phyloP scores from a whole-genome alignment of 2,329 filamentous ascomycete genomes.

The Incumbomyces delicatus region DNA sequence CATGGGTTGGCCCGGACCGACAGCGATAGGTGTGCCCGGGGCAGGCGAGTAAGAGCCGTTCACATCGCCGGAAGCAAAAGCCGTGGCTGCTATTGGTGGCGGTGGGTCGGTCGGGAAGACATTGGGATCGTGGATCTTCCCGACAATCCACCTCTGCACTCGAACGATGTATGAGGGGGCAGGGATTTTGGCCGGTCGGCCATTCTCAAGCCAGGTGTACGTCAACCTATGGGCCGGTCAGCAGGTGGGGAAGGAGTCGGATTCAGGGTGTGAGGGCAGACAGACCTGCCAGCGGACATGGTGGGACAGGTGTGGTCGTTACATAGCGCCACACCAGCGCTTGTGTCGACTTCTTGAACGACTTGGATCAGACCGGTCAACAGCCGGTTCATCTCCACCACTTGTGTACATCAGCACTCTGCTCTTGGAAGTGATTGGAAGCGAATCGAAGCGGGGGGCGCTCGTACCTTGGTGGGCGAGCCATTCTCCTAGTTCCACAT shows the following conservation, averaged over 20 bases:
- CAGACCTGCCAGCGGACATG: constrained; percentile 90
- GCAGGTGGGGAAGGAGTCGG: constrained; percentile 15
- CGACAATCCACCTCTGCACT: constrained; percentile 93
- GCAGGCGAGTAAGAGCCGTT: constrained; percentile 34
- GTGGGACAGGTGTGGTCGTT: constrained; percentile 75
- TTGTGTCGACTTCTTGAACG: constrained; percentile 74
- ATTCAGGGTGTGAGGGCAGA: constrained; percentile 21
- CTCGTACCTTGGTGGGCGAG: constrained; percentile 78
- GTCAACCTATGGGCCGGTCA: constrained; percentile 54
- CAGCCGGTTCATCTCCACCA: constrained; percentile 85
- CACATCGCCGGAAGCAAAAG: constrained; percentile 46
- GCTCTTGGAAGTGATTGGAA: not conserved
- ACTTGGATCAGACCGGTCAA: constrained; percentile 83
- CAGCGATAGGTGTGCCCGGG: constrained; percentile 31
- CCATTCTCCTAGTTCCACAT: constrained; percentile 92
- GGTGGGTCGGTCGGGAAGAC: constrained; percentile 85
- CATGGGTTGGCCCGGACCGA: constrained; percentile 43
- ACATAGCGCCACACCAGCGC: constrained; percentile 66
- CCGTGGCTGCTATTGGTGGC: constrained; percentile 47
- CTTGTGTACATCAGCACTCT: constrained; percentile 37
- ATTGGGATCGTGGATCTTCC: constrained; percentile 81
- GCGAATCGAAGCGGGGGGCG: no score
- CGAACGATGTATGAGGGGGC: constrained; percentile 90
- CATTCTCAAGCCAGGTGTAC: constrained; percentile 90
- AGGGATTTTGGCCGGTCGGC: constrained; percentile 81